Evolutionary conservation across 2,329 filamentous ascomycete genomes (phyloP).

Genomic region (Arthrobotrys entomopaga): DNA sequence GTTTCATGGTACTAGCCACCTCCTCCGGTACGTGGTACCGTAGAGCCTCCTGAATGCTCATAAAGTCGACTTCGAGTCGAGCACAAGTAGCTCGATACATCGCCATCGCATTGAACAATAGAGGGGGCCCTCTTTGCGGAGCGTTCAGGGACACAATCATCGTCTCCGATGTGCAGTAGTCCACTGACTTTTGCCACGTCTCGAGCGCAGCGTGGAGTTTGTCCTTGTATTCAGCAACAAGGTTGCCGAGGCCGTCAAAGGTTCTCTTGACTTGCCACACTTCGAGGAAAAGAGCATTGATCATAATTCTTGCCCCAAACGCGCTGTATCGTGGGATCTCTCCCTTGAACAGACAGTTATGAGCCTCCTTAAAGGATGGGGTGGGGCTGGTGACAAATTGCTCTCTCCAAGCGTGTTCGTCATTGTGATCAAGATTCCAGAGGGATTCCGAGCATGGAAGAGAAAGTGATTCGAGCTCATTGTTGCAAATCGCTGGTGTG

Average conservation of each 20-base stretch:
- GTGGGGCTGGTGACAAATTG: constrained; percentile 75
- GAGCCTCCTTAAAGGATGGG: constrained; percentile 90
- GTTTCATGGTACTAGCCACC: constrained; percentile 95
- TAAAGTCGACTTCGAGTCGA: constrained; percentile 92
- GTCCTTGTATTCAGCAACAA: constrained; percentile 85
- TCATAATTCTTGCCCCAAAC: constrained; percentile 97
- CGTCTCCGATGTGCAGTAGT: constrained; percentile 89
- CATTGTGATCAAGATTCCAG: constrained; percentile 84
- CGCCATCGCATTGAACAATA: constrained; percentile 98
- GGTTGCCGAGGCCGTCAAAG: constrained; percentile 95
- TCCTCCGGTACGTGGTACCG: constrained; percentile 98
- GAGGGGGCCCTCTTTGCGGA: constrained; percentile 92
- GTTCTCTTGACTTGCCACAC: constrained; percentile 99
- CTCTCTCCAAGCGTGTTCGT: constrained; percentile 86
- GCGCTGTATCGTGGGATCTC: constrained; percentile 91
- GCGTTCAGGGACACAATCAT: constrained; percentile 89
- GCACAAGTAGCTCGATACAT: constrained; percentile 94
- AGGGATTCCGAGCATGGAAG: constrained; percentile 92
- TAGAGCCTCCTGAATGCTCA: constrained; percentile 93
- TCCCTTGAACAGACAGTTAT: constrained; percentile 94
- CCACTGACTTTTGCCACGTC: constrained; percentile 98
- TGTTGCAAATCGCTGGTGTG: constrained; percentile 96
- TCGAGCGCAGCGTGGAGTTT: constrained; percentile 94
- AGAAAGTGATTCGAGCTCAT: constrained; percentile 93
- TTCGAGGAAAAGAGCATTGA: constrained; percentile 96